Conservation (phyloP, 768 basidiomycete species). For the Dioszegia hungarica region DNA sequence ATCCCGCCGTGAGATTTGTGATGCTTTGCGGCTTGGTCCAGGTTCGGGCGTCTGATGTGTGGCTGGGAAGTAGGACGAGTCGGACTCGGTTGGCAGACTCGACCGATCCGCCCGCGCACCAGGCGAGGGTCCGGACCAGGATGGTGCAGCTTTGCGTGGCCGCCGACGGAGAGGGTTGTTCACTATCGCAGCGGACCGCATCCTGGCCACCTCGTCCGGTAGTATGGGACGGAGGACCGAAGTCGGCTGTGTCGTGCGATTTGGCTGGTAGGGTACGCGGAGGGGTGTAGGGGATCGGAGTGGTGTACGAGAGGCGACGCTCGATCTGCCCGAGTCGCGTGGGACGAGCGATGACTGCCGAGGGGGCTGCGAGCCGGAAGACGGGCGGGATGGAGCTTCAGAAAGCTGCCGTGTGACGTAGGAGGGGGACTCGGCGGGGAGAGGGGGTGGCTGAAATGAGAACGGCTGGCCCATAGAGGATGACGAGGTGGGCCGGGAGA, state of each 20-base stretch:
- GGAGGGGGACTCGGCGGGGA: not conserved
- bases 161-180: slow-evolving; percentile 35
- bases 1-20: slow-evolving; percentile 11
- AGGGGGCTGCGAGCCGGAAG: not conserved
- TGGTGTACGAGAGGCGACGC: slow-evolving; percentile 18
- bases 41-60: not conserved
- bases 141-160: slow-evolving; percentile 25
- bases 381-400: slow-evolving; percentile 2
- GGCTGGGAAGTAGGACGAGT: slow-evolving; percentile 35
- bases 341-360: not conserved
- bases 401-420: too few species aligned
- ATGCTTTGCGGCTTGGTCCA: slow-evolving; percentile 1
- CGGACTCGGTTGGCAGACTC: slow-evolving; percentile 22
- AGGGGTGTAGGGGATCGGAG: slow-evolving; percentile 14
- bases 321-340: not conserved
- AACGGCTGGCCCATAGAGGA: slow-evolving; percentile 14
- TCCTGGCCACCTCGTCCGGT: slow-evolving; percentile 22
- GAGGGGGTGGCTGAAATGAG: slow-evolving; percentile 17
- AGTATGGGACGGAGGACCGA: slow-evolving; percentile 25
- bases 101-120: not conserved
- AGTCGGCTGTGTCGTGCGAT: slow-evolving; percentile 15
- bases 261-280: slow-evolving; percentile 26
- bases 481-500: slow-evolving; percentile 24
- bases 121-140: slow-evolving; percentile 34
- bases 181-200: slow-evolving; percentile 7